Conservation (phyloP, 257 asterid genomes). For the Nicotiana undulata region DNA sequence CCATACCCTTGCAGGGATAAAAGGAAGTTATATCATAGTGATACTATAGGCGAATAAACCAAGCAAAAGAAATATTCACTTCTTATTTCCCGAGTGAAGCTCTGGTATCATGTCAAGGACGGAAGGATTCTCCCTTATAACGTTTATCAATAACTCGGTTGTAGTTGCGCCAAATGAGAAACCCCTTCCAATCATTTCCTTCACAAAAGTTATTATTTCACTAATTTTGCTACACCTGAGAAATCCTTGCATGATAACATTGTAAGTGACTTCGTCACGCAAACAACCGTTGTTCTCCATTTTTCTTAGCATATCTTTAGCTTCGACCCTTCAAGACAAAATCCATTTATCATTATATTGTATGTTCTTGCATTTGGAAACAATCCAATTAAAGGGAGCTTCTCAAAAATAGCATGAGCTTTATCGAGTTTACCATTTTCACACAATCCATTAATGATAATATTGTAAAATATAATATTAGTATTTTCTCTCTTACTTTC, state of each 20-base stretch:
- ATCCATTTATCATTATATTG: background rate
- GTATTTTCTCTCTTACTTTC: background rate
- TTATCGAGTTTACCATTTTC: background rate
- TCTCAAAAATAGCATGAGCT: background rate
- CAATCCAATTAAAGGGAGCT: slow-evolving; percentile 1
- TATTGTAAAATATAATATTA: background rate
- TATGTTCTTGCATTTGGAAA: background rate
- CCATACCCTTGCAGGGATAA: background rate
- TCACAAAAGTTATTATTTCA: too few relatives aligned
- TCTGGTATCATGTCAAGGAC: background rate
- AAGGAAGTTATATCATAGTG: background rate
- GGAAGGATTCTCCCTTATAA: background rate
- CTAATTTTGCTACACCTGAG: too few relatives aligned
- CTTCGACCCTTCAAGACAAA: slow-evolving; percentile 11
- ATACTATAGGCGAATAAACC: background rate
- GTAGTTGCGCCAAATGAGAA: background rate
- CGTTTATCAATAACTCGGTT: background rate
- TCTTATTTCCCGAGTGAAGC: background rate
- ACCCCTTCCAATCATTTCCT: background rate
- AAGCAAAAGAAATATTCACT: background rate
- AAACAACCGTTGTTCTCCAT: background rate
- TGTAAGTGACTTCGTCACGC: background rate
- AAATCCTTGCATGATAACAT: too few relatives aligned
- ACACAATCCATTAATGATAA: background rate
- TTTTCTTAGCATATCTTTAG: background rate